Evolutionary conservation across 306 rosid genomes (phyloP).

Genomic region (Cicer chorassanicum): DNA sequence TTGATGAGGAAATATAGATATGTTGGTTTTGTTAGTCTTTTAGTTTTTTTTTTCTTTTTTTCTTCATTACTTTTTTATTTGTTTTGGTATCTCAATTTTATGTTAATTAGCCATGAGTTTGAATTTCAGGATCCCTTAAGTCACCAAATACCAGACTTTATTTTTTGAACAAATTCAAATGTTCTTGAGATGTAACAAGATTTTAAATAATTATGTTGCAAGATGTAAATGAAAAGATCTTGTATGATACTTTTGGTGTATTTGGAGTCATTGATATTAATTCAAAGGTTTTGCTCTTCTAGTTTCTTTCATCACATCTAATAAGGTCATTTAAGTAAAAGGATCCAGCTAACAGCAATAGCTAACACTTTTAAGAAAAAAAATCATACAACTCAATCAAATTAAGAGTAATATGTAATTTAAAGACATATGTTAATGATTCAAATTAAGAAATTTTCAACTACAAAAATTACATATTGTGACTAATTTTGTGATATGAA

Average conservation of each 20-base stretch:
- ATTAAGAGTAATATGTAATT: no score
- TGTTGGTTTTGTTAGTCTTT: no score
- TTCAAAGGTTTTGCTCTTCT: slow-evolving; percentile 70
- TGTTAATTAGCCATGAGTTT: slow-evolving; percentile 44
- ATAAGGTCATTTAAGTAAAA: slow-evolving; percentile 11
- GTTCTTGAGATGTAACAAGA: slow-evolving; percentile 27
- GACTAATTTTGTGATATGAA: no score
- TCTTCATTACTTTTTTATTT: no score
- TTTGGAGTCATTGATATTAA: slow-evolving; percentile 96
- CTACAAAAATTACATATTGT: no score
- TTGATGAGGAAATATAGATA: no score
- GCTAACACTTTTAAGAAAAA: neutral
- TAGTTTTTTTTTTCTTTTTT: no score
- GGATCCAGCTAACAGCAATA: slow-evolving; percentile 11
- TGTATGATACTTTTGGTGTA: slow-evolving; percentile 95
- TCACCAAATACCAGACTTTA: slow-evolving; percentile 27
- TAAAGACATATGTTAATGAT: no score
- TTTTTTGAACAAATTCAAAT: neutral
- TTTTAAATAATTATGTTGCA: slow-evolving; percentile 48
- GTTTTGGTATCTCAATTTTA: no score
- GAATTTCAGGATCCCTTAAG: slow-evolving; percentile 94
- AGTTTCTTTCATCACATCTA: slow-evolving; percentile 26
- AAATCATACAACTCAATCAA: no score
- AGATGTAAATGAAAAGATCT: slow-evolving; percentile 98
- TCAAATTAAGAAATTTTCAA: no score